These are phyloP conservation scores for Rhynchospora pubera DNA, from an alignment of 176 grass and related monocot species.

Conservation along the genomic window DNA sequence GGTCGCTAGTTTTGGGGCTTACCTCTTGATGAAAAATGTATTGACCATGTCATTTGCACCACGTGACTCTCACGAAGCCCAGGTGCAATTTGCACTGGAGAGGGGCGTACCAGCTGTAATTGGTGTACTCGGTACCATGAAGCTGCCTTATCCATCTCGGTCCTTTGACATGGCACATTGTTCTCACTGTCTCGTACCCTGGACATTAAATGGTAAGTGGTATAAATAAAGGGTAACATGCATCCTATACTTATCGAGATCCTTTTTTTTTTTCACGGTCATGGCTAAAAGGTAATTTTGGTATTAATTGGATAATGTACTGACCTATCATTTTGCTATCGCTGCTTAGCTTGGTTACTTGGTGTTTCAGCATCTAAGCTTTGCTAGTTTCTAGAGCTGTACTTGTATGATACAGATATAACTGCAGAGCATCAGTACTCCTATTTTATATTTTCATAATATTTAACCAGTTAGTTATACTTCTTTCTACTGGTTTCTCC, in stretches of 20 bases:
- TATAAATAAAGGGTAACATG: neutral
- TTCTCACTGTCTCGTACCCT: conserved; percentile 65
- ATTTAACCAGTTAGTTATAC: neutral
- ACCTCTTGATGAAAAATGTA: conserved; percentile 68
- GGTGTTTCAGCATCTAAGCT: neutral
- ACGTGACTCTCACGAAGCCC: conserved; percentile 52
- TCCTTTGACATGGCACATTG: conserved; percentile 84
- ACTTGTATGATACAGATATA: neutral
- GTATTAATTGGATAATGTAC: neutral
- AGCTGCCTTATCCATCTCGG: conserved; percentile 67
- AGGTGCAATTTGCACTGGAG: conserved; percentile 76
- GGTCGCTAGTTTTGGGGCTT: conserved; percentile 79
- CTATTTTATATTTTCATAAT: neutral
- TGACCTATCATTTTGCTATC: neutral
- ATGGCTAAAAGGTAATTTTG: neutral
- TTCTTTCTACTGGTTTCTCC: neutral
- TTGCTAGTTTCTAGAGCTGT: neutral
- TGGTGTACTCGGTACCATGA: conserved; percentile 69
- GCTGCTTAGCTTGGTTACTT: neutral
- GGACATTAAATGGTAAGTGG: conserved; percentile 67
- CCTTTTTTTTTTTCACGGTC: neutral
- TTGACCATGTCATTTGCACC: conserved; percentile 91
- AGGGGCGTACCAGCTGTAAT: conserved; percentile 75
- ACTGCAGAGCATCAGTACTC: neutral
- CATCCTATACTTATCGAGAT: neutral